Conservation (phyloP, 148 eudicot species). For the Dianthus caryophyllus region DNA sequence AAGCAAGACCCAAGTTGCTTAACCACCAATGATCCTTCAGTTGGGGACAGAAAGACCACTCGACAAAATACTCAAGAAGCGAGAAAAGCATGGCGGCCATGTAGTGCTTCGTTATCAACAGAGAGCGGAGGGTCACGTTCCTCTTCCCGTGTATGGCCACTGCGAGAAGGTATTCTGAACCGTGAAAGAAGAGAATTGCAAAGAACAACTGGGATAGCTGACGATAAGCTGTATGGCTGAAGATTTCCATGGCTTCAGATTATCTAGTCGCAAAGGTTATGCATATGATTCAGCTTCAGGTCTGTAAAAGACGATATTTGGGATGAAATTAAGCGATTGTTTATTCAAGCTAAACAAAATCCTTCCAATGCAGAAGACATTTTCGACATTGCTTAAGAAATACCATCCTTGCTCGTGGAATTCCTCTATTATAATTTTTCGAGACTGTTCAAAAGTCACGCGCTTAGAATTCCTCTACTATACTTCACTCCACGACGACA, state of each 20-base stretch:
- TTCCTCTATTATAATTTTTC: too few relatives aligned
- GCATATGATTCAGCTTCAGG: not conserved
- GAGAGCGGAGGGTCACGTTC: constrained; percentile 61
- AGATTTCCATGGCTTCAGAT: constrained; percentile 17
- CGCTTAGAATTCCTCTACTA: too few relatives aligned
- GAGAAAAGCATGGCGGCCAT: constrained; percentile 69
- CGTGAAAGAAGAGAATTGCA: constrained; percentile 66
- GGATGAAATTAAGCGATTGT: too few relatives aligned
- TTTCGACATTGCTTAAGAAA: too few relatives aligned
- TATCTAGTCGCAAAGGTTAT: not conserved
- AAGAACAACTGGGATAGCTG: constrained; percentile 63
- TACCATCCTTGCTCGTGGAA: too few relatives aligned
- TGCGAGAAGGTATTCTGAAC: constrained; percentile 74
- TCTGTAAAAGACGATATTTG: constrained; percentile 10
- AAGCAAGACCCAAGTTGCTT: constrained; percentile 64
- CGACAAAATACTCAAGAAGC: constrained; percentile 59
- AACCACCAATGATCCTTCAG: constrained; percentile 68
- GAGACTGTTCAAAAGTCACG: too few relatives aligned
- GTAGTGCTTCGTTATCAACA: constrained; percentile 68
- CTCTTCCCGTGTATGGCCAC: constrained; percentile 57
- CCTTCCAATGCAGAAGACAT: too few relatives aligned
- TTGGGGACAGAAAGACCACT: constrained; percentile 53
- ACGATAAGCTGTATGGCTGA: constrained; percentile 10
- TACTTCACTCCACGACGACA: too few relatives aligned
- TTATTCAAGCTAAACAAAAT: too few relatives aligned